A percentile compares a stretch with the other conserved stretches of the same genome.
Conservation (phyloP, 129 eudicot species). For the Arctium lappa region DNA sequence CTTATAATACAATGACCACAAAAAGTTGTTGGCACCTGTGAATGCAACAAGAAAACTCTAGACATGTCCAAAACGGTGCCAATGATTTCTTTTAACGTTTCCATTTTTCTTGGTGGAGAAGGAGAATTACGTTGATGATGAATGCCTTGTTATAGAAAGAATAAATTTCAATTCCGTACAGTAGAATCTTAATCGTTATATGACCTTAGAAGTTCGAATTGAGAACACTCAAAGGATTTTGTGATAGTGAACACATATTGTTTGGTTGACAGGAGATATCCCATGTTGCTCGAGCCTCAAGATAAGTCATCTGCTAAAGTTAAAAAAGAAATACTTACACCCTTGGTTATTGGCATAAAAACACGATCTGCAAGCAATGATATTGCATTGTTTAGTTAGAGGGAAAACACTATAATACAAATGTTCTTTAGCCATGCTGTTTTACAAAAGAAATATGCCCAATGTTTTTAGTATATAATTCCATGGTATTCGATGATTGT, state of each 20-base stretch:
- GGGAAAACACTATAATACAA: neutral
- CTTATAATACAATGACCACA: neutral
- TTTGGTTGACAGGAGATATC: neutral
- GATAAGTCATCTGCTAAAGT: constrained; percentile 6
- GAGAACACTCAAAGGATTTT: neutral
- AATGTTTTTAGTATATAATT: neutral
- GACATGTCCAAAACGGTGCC: neutral
- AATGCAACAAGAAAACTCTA: neutral
- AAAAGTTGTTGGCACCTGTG: neutral
- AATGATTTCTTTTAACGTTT: neutral
- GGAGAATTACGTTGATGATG: neutral
- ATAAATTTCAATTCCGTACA: neutral
- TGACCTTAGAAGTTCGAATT: neutral
- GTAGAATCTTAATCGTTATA: neutral
- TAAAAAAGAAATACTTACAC: neutral
- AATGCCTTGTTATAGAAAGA: neutral
- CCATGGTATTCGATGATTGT: neutral
- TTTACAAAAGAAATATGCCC: constrained; percentile 1
- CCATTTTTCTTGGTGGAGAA: neutral
- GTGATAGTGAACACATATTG: neutral
- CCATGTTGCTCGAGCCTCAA: neutral
- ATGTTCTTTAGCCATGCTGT: constrained; percentile 3
- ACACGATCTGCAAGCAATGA: neutral
- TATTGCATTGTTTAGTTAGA: constrained; percentile 8
- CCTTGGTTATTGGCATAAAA: neutral